These are phyloP conservation scores for Glycine soja DNA, from an alignment of 306 rosid species.

Conservation along the genomic window DNA sequence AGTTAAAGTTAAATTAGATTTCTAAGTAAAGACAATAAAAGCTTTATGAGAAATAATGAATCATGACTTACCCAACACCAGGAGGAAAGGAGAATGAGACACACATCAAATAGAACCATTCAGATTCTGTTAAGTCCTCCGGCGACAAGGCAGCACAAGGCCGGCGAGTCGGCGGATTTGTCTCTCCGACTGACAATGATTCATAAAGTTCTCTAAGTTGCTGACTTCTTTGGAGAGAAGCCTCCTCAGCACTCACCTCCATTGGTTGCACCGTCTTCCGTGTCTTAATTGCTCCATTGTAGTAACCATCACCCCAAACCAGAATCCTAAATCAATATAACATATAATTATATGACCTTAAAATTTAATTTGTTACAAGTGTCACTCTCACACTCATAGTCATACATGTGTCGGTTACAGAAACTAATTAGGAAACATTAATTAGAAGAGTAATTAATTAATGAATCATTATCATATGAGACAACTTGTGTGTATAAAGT, in stretches of 20 bases:
- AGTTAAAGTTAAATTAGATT: slow-evolving; percentile 1
- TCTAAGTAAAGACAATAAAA: slow-evolving; percentile 3
- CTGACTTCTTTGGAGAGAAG: slow-evolving; percentile 86
- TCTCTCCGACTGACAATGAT: slow-evolving; percentile 78
- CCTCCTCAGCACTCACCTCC: slow-evolving; percentile 87
- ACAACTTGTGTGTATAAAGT: neutral
- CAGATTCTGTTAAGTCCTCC: slow-evolving; percentile 94
- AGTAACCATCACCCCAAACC: slow-evolving; percentile 93
- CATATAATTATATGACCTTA: neutral
- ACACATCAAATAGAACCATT: slow-evolving; percentile 99
- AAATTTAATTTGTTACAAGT: neutral
- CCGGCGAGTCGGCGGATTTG: slow-evolving; percentile 75
- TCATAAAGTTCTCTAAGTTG: slow-evolving; percentile 93
- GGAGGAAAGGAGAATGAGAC: slow-evolving; percentile 92
- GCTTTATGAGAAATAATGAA: neutral
- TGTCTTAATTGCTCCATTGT: slow-evolving; percentile 96
- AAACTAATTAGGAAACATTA: neutral
- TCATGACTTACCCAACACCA: slow-evolving; percentile 77
- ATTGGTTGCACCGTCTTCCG: slow-evolving; percentile 89
- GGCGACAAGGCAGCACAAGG: slow-evolving; percentile 94
- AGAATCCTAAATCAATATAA: slow-evolving; percentile 58
- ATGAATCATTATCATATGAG: neutral
- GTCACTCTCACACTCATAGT: neutral
- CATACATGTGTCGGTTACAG: neutral
- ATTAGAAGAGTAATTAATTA: slow-evolving; percentile 3